These are phyloP conservation scores for Penicillium freii DNA, from an alignment of 2,329 filamentous ascomycete species.

Conservation along the genomic window DNA sequence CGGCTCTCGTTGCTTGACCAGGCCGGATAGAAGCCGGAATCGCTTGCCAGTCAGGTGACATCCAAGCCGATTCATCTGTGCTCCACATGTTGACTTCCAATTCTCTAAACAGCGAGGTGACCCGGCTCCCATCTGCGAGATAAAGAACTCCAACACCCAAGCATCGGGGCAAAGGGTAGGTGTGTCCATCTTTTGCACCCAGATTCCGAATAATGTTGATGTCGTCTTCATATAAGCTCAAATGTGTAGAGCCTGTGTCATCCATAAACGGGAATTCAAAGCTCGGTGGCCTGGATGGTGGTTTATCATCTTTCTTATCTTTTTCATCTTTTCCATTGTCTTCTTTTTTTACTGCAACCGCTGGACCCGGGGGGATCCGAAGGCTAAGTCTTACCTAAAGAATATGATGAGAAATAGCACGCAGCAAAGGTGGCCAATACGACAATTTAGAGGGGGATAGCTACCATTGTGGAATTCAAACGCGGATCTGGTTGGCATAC, in stretches of 20 bases:
- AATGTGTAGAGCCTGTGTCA: background rate
- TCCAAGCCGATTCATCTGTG: background rate
- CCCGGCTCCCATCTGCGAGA: background rate
- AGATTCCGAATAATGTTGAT: background rate
- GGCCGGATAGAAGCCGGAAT: background rate
- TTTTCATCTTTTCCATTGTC: background rate
- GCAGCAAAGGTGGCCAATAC: no score
- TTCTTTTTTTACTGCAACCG: background rate
- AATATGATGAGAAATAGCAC: background rate
- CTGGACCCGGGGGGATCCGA: background rate
- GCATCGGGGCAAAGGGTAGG: background rate
- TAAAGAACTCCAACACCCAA: background rate
- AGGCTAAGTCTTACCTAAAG: background rate
- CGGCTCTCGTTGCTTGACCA: background rate
- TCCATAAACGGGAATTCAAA: background rate
- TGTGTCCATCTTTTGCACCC: background rate
- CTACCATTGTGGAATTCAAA: background rate
- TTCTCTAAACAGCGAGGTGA: background rate
- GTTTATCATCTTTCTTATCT: background rate
- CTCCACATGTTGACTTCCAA: slow-evolving; percentile 4
- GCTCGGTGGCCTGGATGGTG: background rate
- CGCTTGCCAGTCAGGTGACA: background rate
- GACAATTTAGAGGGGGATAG: background rate
- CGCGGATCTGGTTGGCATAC: background rate
- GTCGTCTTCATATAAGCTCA: background rate